Conservation (phyloP, 495 filamentous ascomycete genomes). For the Aspergillus coremiiformis region DNA sequence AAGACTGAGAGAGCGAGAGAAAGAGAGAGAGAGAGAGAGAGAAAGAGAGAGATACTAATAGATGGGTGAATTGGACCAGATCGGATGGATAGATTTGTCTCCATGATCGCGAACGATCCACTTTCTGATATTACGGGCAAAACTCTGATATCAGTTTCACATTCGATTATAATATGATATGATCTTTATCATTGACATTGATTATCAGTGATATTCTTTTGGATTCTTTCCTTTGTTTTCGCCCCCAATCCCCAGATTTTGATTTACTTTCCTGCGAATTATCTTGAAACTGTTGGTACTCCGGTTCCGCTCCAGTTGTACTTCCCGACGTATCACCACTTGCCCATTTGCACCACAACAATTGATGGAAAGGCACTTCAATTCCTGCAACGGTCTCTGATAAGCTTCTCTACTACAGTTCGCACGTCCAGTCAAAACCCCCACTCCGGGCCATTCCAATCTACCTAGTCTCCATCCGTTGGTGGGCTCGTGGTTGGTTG, state of each 20-base stretch:
- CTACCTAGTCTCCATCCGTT: slow-evolving; percentile 7
- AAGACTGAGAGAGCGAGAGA: too few relatives aligned
- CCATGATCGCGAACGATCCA: neutral
- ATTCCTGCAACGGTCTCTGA: slow-evolving; percentile 7
- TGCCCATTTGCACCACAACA: neutral
- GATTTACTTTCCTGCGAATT: neutral
- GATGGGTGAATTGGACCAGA: neutral
- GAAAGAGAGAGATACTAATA: neutral
- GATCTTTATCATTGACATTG: neutral
- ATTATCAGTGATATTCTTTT: neutral
- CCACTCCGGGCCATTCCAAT: neutral
- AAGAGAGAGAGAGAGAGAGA: too few relatives aligned
- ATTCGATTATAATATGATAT: neutral
- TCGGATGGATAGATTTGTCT: neutral
- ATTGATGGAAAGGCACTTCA: neutral
- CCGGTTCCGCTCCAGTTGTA: neutral
- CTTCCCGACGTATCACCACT: neutral
- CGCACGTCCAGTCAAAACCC: slow-evolving; percentile 8
- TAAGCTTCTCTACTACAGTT: slow-evolving; percentile 23
- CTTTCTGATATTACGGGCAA: neutral
- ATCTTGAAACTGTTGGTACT: neutral
- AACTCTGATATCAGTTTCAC: neutral
- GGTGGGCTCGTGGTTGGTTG: slow-evolving; percentile 5
- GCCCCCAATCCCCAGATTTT: neutral
- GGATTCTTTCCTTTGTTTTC: neutral